Base-by-base conservation (phyloP, 2,329 filamentous ascomycete genomes). In the Daldinia sp. region DNA sequence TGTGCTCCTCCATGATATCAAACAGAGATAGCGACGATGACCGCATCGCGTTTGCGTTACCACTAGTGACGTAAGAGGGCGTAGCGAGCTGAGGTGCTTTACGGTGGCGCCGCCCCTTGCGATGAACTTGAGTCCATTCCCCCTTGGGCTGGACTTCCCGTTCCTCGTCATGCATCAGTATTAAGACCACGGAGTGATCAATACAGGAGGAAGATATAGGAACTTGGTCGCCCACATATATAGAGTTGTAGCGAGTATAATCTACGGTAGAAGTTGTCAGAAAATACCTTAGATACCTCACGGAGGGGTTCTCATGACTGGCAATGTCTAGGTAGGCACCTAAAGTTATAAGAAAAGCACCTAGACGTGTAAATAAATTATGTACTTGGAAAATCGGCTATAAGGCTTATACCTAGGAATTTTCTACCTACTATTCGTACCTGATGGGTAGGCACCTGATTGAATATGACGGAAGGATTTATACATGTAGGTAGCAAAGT, bases 1-100 rank as follows among this genome's bases (percentile, higher is more conserved):
- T 58, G 47, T 75, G 64, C 15, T 74, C 69, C 15, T 56, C 48
- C 37, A 66, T 61, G 19, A 75, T 65, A 7, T 73, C 68, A 5
- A 65, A 61, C 8, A 67, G 53, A 3, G 72, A 64, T 19, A 75
- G 60, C 23, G 49, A 64, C 7, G 72, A 57, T 3, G 60, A 37
- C 15, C 53, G 54, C 11, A 56, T 52, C 17, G 32, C 34, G 21
- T 30, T 21, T 15, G 49, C 23, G 17, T 52, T 2, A 35, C 25
- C 37, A 17, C 34, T 9, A 11, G 37, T 19, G 19, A 29, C 45
- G 21, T 7, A 30, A 4, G 17, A 48, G 29, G 23, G 23, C 15
- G 21, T 30, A 17, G 23, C 25, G 8, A 35, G 19, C 2, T 34
- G 19, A 35, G 55, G 32, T 48, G 45, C n/a, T 8, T 53, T 50